Percentiles rank a stretch among this genome's conserved stretches.
Evolutionary conservation across 257 asterid genomes (phyloP).

Genomic region (Solanum appendiculatum): DNA sequence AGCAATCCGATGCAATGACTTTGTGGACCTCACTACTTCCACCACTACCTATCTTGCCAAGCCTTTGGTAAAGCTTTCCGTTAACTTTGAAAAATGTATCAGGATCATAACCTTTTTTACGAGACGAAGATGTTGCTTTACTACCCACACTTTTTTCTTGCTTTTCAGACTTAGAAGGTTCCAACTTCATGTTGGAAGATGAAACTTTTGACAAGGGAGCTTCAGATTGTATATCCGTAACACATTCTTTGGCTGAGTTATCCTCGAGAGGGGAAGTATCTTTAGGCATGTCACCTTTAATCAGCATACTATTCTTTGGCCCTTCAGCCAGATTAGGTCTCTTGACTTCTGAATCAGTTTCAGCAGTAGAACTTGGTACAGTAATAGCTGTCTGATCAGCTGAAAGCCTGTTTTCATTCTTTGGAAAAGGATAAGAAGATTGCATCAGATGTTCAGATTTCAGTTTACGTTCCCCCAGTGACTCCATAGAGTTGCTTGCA

Average conservation of each 20-base stretch:
- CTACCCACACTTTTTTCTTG: slow-evolving; percentile 43
- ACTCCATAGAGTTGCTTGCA: slow-evolving; percentile 16
- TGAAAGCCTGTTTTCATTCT: slow-evolving; percentile 17
- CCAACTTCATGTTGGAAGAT: slow-evolving; percentile 35
- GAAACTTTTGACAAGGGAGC: slow-evolving; percentile 28
- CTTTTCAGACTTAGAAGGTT: slow-evolving; percentile 47
- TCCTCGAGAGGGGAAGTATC: slow-evolving; percentile 21
- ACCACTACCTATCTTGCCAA: slow-evolving; percentile 98
- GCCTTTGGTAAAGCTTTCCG: slow-evolving; percentile 91
- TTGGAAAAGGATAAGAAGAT: slow-evolving; percentile 28
- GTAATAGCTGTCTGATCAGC: slow-evolving; percentile 23
- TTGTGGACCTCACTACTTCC: slow-evolving; percentile 99
- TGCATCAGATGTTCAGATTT: slow-evolving; percentile 22
- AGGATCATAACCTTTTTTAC: slow-evolving; percentile 72
- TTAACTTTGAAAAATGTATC: slow-evolving; percentile 91
- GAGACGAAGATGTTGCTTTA: slow-evolving; percentile 62
- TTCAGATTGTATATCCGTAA: slow-evolving; percentile 25
- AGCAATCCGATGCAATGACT: slow-evolving; percentile 90
- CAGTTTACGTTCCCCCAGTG: slow-evolving; percentile 27
- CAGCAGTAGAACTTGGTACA: slow-evolving; percentile 23
- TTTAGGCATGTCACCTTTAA: slow-evolving; percentile 15
- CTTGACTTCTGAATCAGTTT: slow-evolving; percentile 21
- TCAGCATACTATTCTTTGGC: slow-evolving; percentile 23
- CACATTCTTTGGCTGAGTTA: slow-evolving; percentile 26
- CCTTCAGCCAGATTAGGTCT: slow-evolving; percentile 16